These are phyloP conservation scores for Tausonia pullulans DNA, from an alignment of 1,284 basidiomycete species.

Conservation along the genomic window DNA sequence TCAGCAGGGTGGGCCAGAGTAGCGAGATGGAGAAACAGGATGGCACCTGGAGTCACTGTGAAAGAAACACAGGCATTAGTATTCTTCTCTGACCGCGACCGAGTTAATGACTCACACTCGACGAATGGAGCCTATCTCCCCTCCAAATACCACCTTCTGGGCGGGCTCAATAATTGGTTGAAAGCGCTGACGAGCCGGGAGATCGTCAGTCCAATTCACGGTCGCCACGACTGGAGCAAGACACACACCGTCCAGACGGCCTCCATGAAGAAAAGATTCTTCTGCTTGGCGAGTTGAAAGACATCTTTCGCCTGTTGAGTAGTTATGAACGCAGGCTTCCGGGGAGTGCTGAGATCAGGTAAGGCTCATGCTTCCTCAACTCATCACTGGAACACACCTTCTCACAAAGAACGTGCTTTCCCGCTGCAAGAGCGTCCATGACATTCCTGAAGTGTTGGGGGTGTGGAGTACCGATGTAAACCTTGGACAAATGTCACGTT, in stretches of 20 bases:
- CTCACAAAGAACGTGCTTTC: slow-evolving; percentile 79
- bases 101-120: too few relatives aligned
- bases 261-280: slow-evolving; percentile 79
- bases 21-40: too few relatives aligned
- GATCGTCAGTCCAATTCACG: slow-evolving; percentile 1
- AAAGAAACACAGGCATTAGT: too few relatives aligned
- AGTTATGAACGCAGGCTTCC: slow-evolving; percentile 40
- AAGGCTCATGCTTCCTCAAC: not conserved
- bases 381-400: slow-evolving; percentile 35
- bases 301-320: slow-evolving; percentile 45
- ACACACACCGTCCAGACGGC: slow-evolving; percentile 57
- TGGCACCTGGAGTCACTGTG: too few relatives aligned
- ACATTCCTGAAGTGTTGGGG: slow-evolving; percentile 71
- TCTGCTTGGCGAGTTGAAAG: slow-evolving; percentile 57
- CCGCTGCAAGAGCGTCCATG: slow-evolving; percentile 60
- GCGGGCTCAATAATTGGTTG: slow-evolving; percentile 34
- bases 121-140: slow-evolving; percentile 15
- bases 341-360: slow-evolving; percentile 33
- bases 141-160: slow-evolving; percentile 30
- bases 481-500: slow-evolving; percentile 1
- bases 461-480: slow-evolving; percentile 62
- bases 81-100: too few relatives aligned
- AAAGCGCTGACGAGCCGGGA: slow-evolving; percentile 23
- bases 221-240: too few relatives aligned
- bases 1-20: too few relatives aligned